These are phyloP conservation scores for Fusarium tanahbumbuense DNA, from an alignment of 2,329 filamentous ascomycete genomes.

Conservation along the genomic window DNA sequence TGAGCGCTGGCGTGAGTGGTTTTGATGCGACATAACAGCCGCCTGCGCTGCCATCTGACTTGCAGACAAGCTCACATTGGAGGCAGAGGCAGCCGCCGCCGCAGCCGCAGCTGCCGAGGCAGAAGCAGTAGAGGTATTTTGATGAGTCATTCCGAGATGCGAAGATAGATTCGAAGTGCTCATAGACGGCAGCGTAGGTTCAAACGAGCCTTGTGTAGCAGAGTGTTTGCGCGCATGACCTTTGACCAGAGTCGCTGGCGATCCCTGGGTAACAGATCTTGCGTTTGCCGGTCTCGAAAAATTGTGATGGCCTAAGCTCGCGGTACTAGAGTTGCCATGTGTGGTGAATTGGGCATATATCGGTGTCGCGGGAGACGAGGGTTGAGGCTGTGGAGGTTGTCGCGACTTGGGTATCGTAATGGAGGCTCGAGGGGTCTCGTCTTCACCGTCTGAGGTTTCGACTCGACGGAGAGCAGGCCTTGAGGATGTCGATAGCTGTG, in stretches of 20 bases:
- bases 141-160: constrained; percentile 60
- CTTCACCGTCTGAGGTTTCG: constrained; percentile 48
- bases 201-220: constrained; percentile 80
- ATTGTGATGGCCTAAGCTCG: constrained; percentile 59
- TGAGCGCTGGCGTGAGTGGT: constrained; percentile 72
- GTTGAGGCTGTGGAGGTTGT: constrained; percentile 49
- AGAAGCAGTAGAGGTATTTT: constrained; percentile 28
- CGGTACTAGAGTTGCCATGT: constrained; percentile 60
- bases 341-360: constrained; percentile 62
- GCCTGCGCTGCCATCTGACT: constrained; percentile 85
- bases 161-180: constrained; percentile 66
- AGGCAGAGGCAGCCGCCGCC: constrained; percentile 54
- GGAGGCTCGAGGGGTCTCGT: constrained; percentile 44
- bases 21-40: constrained; percentile 75
- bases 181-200: constrained; percentile 75
- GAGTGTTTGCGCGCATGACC: constrained; percentile 73
- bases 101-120: constrained; percentile 39
- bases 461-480: constrained; percentile 52
- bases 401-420: constrained; percentile 62
- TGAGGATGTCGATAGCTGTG: constrained; percentile 45
- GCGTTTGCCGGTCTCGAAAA: constrained; percentile 66
- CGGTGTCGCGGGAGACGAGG: constrained; percentile 55
- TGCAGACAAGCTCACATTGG: constrained; percentile 62
- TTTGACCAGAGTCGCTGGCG: constrained; percentile 50
- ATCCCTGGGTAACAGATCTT: constrained; percentile 47